phyloP scores from a whole-genome alignment of 2,329 filamentous ascomycete species.

The Xylaria sp. region DNA sequence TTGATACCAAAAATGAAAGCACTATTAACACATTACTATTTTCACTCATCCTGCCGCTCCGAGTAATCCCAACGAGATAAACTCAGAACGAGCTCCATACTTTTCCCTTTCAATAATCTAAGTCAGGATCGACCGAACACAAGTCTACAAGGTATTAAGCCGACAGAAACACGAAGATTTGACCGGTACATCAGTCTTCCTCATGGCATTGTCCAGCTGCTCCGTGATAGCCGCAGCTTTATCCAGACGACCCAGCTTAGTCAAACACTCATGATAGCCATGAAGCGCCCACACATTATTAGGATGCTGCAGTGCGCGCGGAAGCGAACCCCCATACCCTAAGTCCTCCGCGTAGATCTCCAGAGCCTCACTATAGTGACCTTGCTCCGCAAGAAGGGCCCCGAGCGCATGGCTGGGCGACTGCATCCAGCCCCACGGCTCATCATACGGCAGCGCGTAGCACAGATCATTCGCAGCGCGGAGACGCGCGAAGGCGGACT shows the following conservation, averaged over 20 bases:
- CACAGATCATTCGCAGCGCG: slow-evolving; percentile 68
- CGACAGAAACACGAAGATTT: slow-evolving; percentile 54
- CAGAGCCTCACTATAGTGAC: slow-evolving; percentile 65
- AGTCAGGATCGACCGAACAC: background rate
- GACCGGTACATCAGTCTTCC: slow-evolving; percentile 48
- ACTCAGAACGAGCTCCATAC: background rate
- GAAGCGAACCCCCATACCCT: slow-evolving; percentile 68
- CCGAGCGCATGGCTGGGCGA: slow-evolving; percentile 77
- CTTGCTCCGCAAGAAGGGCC: slow-evolving; percentile 75
- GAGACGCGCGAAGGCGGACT: slow-evolving; percentile 69
- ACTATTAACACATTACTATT: slow-evolving; percentile 12
- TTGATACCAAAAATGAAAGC: background rate
- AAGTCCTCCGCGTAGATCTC: slow-evolving; percentile 70
- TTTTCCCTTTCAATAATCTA: background rate
- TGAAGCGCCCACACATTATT: slow-evolving; percentile 82
- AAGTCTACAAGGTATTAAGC: slow-evolving; percentile 14
- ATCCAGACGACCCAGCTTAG: slow-evolving; percentile 60
- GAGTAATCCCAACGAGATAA: background rate
- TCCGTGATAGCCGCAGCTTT: slow-evolving; percentile 52
- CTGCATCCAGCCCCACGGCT: slow-evolving; percentile 86
- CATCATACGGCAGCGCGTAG: slow-evolving; percentile 74
- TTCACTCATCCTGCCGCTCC: slow-evolving; percentile 6
- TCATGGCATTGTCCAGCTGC: slow-evolving; percentile 43
- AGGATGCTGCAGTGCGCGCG: slow-evolving; percentile 73
- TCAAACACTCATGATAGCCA: slow-evolving; percentile 77